A percentile compares a stretch with the other conserved stretches of the same genome.
Evolutionary conservation across 2,329 filamentous ascomycete genomes (phyloP).

Genomic region (Alternaria sp.): DNA sequence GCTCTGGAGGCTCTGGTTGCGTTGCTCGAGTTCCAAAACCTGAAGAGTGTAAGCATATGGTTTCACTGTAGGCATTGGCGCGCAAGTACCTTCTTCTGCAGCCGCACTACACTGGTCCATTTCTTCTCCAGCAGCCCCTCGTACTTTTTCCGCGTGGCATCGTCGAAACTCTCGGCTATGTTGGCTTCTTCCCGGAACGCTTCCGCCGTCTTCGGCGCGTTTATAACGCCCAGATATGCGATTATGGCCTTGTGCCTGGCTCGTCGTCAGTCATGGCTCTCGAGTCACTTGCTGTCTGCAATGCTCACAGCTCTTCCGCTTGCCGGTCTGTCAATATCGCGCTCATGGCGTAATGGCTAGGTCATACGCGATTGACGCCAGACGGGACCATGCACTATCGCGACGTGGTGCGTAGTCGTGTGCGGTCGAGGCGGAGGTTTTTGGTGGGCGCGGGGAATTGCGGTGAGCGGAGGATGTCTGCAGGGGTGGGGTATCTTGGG

Average conservation of each 20-base stretch:
- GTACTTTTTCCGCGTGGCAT: slow-evolving; percentile 88
- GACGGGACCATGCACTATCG: slow-evolving; percentile 41
- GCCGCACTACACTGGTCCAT: slow-evolving; percentile 92
- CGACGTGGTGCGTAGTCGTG: slow-evolving; percentile 2
- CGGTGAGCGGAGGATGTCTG: slow-evolving; percentile 25
- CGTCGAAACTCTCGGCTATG: slow-evolving; percentile 76
- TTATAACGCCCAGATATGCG: slow-evolving; percentile 80
- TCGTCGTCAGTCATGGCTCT: slow-evolving; percentile 9
- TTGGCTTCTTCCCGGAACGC: slow-evolving; percentile 79
- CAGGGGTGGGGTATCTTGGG: slow-evolving; percentile 6
- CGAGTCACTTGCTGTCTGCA: neutral
- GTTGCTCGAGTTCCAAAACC: slow-evolving; percentile 93
- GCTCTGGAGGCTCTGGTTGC: slow-evolving; percentile 73
- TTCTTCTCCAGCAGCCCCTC: slow-evolving; percentile 95
- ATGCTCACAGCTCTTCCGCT: slow-evolving; percentile 83
- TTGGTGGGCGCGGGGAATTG: slow-evolving; percentile 25
- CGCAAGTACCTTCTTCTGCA: slow-evolving; percentile 84
- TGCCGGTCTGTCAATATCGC: slow-evolving; percentile 78
- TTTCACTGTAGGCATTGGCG: neutral
- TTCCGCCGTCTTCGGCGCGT: slow-evolving; percentile 71
- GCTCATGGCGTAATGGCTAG: slow-evolving; percentile 64
- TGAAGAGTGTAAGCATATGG: slow-evolving; percentile 47
- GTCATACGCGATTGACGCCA: slow-evolving; percentile 26
- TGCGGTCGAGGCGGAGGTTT: slow-evolving; percentile 20
- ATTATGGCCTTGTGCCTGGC: slow-evolving; percentile 89